Percentiles rank a stretch among this genome's conserved stretches.
phyloP scores from a whole-genome alignment of 1,284 basidiomycete species.

The Cryptococcus jaspeensis region DNA sequence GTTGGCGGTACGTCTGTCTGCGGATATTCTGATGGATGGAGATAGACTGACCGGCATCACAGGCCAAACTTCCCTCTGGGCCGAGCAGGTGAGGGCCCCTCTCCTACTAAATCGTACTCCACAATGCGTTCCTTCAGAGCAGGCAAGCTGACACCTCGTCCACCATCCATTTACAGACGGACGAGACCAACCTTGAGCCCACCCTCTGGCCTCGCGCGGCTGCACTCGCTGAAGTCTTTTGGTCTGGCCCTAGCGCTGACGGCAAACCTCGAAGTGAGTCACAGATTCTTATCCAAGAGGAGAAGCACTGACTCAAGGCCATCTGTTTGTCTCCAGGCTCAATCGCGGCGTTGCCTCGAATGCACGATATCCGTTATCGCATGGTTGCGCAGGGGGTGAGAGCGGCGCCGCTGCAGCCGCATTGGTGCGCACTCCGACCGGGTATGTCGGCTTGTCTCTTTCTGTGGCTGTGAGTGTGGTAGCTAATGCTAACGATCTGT shows the following conservation, averaged over 20 bases:
- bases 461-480: too few relatives aligned
- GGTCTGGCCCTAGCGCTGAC: conserved; percentile 61
- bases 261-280: conserved; percentile 37
- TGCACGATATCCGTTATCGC: conserved; percentile 71
- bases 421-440: conserved; percentile 77
- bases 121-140: neutral
- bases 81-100: conserved; percentile 58
- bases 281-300: neutral
- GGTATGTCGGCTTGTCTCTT: conserved; percentile 26
- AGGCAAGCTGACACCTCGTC: neutral
- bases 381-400: conserved; percentile 66
- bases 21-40: too few relatives aligned
- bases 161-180: conserved; percentile 55
- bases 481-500: too few relatives aligned
- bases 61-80: conserved; percentile 67
- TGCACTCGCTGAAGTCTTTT: conserved; percentile 75
- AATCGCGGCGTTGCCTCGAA: conserved; percentile 64
- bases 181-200: conserved; percentile 66
- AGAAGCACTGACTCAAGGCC: neutral
- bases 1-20: conserved; percentile 60
- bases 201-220: conserved; percentile 78
- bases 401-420: conserved; percentile 70
- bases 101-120: conserved; percentile 17
- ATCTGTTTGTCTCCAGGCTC: conserved; percentile 48
- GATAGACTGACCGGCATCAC: neutral